phyloP scores from a whole-genome alignment of 805 yeast genomes.

The Pichia manshurica region DNA sequence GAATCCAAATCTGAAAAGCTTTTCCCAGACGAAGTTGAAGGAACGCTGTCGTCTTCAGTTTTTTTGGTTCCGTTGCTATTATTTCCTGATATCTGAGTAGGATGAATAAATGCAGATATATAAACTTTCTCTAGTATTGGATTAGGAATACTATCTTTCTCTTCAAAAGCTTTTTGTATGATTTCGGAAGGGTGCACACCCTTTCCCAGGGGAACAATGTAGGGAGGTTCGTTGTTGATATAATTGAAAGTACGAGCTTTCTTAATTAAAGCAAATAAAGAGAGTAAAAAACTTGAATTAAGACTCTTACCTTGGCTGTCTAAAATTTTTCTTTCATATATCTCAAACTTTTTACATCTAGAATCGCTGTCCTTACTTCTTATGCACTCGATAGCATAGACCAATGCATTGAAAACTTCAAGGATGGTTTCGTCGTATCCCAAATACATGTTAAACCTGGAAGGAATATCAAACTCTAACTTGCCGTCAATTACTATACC shows the following conservation, averaged over 20 bases:
- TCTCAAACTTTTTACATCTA: background rate
- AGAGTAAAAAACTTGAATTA: constrained; percentile 15
- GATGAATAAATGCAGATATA: constrained; percentile 10
- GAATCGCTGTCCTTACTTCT: constrained; percentile 9
- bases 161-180: constrained; percentile 19
- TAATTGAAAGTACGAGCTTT: constrained; percentile 27
- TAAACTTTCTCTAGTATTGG: constrained; percentile 1
- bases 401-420: constrained; percentile 29
- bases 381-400: constrained; percentile 26
- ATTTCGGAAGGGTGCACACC: constrained; percentile 29
- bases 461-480: constrained; percentile 8
- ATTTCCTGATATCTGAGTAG: constrained; percentile 1
- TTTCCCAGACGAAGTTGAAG: too few relatives aligned
- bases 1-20: too few relatives aligned
- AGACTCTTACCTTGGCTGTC: constrained; percentile 16
- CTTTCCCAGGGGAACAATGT: constrained; percentile 24
- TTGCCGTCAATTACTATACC: constrained; percentile 29
- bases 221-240: constrained; percentile 28
- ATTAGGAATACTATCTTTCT: constrained; percentile 19
- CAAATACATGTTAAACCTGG: constrained; percentile 26
- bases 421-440: constrained; percentile 33
- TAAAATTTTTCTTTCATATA: constrained; percentile 7
- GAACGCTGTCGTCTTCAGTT: background rate
- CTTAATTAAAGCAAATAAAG: constrained; percentile 16
- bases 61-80: too few relatives aligned